Evolutionary conservation across 202 grass and related monocot genomes (phyloP), one percentile per base, ranked within the genome.

Genomic region (Hordeum pubiflorum): DNA sequence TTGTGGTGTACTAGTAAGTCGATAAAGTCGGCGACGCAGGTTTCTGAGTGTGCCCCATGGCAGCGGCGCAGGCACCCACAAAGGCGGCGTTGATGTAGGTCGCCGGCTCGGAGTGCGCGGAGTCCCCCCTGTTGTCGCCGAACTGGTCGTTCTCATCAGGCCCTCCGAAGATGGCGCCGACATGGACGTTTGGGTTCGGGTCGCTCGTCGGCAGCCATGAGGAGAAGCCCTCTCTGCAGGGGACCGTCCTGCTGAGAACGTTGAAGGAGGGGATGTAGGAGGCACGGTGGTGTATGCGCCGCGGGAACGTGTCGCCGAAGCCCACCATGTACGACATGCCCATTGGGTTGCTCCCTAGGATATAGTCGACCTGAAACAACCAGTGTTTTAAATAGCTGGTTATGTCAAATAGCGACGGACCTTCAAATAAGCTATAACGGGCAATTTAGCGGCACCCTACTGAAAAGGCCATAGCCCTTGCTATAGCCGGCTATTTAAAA

Each of bases 81-180:
- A 93, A 93, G 75, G 91, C 91, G 9, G 82, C 85, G 50, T 90
- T 90, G 58, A 90, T 86, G 58, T 93, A 93, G 0, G 87, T 93
- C 0, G 91, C 86, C 0, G 87, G 91, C 69, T 88, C 87, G 0
- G 86, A 86, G 64, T 90, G 87, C 1, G 82, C 44, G 15, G 87
- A 90, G 54, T 90, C 91, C 6, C 36, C 77, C 72, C 85, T 85
- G 63, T 50, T 78, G 23, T 93, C 91, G 7, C 69, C 41, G 75
- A 93, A 88, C 56, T 83, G 78, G 22, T 93, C 91, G 6, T 77
- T 87, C 0, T 69, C 83, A 15, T 93, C 82, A 9, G 91, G 82
- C 48, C 85, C 91, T 1, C 91, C 85, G 11, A 93, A 74, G 0
- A 90, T 83, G n/a, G 87, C 87, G 0, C 91, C 82, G 4, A 86